phyloP scores from a whole-genome alignment of 257 asterid species.

The Solanum sitiens region DNA sequence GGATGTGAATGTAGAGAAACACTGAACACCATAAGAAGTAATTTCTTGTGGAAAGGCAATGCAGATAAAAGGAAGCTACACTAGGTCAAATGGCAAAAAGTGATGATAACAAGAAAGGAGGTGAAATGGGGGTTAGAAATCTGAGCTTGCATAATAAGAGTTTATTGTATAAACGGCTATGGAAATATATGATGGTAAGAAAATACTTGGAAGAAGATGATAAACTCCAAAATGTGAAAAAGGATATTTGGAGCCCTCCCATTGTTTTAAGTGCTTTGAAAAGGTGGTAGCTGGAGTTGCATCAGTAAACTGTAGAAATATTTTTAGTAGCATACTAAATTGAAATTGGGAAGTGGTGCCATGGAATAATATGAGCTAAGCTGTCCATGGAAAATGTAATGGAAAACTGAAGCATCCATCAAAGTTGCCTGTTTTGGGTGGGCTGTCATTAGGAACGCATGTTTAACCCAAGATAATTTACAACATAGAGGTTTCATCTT shows the following conservation, averaged over 20 bases:
- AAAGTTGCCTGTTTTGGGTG: neutral
- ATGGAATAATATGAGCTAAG: neutral
- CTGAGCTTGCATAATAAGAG: neutral
- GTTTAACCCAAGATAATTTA: neutral
- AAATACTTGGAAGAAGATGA: neutral
- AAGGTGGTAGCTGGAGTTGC: neutral
- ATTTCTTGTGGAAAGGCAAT: neutral
- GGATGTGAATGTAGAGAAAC: neutral
- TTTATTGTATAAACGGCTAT: neutral
- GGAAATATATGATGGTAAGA: neutral
- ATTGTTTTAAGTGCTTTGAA: neutral
- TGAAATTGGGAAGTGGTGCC: neutral
- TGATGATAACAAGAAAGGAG: neutral
- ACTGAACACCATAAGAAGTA: neutral
- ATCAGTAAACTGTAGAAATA: neutral
- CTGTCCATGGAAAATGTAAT: neutral
- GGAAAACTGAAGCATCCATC: neutral
- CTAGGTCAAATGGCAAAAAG: neutral
- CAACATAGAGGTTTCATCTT: neutral
- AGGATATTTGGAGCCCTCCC: neutral
- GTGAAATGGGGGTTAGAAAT: neutral
- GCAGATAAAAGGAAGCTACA: neutral
- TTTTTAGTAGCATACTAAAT: neutral
- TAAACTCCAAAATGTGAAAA: neutral
- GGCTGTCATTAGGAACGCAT: neutral